Conservation (phyloP, 306 rosid genomes). For the Malus domestica region DNA sequence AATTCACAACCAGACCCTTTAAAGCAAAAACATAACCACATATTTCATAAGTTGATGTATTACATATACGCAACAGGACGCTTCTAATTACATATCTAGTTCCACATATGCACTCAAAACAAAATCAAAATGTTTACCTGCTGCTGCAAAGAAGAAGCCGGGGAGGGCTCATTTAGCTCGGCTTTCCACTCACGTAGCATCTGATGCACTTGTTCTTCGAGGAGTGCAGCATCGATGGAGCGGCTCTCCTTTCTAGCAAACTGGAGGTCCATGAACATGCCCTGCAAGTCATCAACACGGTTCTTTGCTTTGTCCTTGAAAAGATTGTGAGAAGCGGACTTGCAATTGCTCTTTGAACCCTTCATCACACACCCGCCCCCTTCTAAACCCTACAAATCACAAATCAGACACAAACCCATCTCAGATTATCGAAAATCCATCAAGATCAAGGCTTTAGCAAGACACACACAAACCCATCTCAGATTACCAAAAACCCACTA, state of each 20-base stretch:
- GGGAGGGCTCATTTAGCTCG: constrained; percentile 93
- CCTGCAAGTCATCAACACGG: constrained; percentile 90
- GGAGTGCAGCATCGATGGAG: constrained; percentile 56
- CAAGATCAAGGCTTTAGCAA: not conserved
- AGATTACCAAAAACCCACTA: constrained; percentile 9
- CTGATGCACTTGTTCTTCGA: constrained; percentile 96
- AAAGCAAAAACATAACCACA: constrained; percentile 24
- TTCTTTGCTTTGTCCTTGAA: constrained; percentile 97
- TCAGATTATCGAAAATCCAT: constrained; percentile 14
- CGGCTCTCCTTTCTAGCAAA: constrained; percentile 99
- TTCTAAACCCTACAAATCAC: constrained; percentile 28
- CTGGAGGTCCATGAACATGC: constrained; percentile 77
- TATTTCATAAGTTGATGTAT: constrained; percentile 7
- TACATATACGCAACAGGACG: not conserved
- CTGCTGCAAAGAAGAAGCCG: constrained; percentile 93
- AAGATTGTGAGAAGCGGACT: constrained; percentile 80
- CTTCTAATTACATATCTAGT: not conserved
- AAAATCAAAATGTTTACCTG: constrained; percentile 51
- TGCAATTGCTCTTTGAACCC: constrained; percentile 83
- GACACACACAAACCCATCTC: not conserved
- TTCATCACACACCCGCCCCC: constrained; percentile 52
- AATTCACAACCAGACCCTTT: constrained; percentile 38
- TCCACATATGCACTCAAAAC: constrained; percentile 11
- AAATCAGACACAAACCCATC: constrained; percentile 15
- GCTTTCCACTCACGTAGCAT: constrained; percentile 99